Base-by-base conservation (phyloP, 805 yeast species). In the Metschnikowia kofuensis region DNA sequence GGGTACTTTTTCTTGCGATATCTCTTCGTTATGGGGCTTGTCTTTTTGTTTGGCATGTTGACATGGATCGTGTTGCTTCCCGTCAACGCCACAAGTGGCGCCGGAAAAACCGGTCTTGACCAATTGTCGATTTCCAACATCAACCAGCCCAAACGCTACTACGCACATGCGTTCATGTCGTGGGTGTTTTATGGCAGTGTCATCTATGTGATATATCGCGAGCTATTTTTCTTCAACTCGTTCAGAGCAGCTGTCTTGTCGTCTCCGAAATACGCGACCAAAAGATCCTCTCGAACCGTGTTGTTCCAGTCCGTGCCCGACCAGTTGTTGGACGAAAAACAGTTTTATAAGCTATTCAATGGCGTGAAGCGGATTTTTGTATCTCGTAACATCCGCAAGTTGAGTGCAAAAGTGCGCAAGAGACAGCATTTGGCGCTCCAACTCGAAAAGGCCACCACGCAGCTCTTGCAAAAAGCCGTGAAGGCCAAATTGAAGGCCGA, bases 1-100 rank as follows among this genome's bases (percentile, higher is more conserved):
- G 97, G 97, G 6, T 92, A 88, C 70, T 84, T 94, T 62, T 92
- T 91, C 65, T 69, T 90, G 52, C 76, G 99, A 55, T 94, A 87
- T 62, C 66, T 94, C 29, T 75, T 79, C 43, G 60, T 86, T 35
- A 70, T 89, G 53, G 70, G 79, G 11, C 51, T 71, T 6, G 62
- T 82, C 37, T 80, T 83, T 49, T 47, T 63, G 40, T 52, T 51
- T 40, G 74, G 82, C 1, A 69, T 82, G 39, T 57, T 82, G 29
- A 70, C 82, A 7, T 82, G 79, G 75, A 83, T 86, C 7, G 77
- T 92, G 43, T 70, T 92, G 47, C 74, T 94, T n/a, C 94, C 98
- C 0, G 75, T 92, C 42, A 90, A 91, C 62, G 92, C 89, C 7
- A 77, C 86, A 1, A 69, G 77, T 52, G 90, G 91, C 34, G 76